Percentiles rank a stretch among this genome's conserved stretches.
phyloP scores from a whole-genome alignment of 164 flowering plant genomes.

The Buxus sempervirens region DNA sequence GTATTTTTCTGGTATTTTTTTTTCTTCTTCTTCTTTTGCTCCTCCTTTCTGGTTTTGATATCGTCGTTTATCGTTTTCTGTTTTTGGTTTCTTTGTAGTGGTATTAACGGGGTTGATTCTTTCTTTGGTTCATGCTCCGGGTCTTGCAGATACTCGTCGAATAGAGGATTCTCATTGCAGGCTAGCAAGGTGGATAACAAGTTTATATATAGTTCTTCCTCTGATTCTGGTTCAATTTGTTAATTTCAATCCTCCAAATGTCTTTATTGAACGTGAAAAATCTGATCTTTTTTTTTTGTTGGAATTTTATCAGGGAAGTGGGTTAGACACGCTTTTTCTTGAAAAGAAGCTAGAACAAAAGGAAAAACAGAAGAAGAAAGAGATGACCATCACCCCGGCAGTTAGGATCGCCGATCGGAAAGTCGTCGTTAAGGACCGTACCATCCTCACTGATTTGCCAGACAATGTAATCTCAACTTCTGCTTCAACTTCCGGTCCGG shows the following conservation, averaged over 20 bases:
- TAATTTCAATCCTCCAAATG: neutral
- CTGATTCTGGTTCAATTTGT: neutral
- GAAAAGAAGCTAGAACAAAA: conserved; percentile 15
- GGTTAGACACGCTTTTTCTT: neutral
- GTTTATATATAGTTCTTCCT: neutral
- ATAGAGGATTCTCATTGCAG: neutral
- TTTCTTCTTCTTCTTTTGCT: neutral
- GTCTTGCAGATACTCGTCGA: conserved; percentile 19
- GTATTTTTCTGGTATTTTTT: conserved; percentile 16
- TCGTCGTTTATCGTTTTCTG: conserved; percentile 1
- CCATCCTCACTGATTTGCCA: conserved; percentile 50
- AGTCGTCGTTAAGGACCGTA: conserved; percentile 44
- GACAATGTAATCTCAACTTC: conserved; percentile 49
- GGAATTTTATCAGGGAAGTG: neutral
- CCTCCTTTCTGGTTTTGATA: conserved; percentile 7
- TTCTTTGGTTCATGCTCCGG: conserved; percentile 22
- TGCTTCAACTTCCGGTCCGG: conserved; percentile 41
- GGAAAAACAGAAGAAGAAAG: conserved; percentile 6
- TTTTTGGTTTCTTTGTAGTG: neutral
- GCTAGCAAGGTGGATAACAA: conserved; percentile 20
- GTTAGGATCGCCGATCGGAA: conserved; percentile 50
- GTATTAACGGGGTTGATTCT: conserved; percentile 6
- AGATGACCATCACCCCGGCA: conserved; percentile 60
- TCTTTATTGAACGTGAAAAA: neutral
- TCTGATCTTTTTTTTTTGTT: neutral